Conservation (phyloP, 2,329 filamentous ascomycete genomes). For the Neofusicoccum sp. region DNA sequence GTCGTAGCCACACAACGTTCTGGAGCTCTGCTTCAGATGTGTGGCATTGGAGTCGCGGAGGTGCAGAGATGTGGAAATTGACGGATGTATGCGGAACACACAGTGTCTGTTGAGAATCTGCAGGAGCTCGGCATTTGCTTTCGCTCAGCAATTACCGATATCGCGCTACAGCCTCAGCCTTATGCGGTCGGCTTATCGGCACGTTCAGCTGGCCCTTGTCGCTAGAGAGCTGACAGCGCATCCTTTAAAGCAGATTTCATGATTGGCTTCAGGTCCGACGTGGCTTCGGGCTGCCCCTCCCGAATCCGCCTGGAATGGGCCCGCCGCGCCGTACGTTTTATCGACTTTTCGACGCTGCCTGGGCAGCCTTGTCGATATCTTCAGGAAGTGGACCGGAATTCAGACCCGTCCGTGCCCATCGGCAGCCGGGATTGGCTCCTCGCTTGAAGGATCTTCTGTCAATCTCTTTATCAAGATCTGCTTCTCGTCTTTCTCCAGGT, state of each 20-base stretch:
- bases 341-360: neutral
- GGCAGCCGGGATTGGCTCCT: neutral
- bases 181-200: slow-evolving; percentile 1
- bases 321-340: neutral
- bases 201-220: neutral
- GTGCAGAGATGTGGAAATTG: neutral
- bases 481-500: neutral
- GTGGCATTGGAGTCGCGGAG: neutral
- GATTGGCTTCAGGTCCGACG: neutral
- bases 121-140: neutral
- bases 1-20: too few species aligned
- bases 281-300: neutral
- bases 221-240: neutral
- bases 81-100: neutral
- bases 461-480: neutral
- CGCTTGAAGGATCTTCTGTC: neutral
- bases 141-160: neutral
- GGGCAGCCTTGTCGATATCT: neutral
- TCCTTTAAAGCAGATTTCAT: neutral
- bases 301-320: neutral
- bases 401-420: too few species aligned
- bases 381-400: neutral
- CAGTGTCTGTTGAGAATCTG: neutral
- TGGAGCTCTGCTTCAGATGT: too few species aligned
- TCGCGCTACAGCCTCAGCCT: slow-evolving; percentile 7